phyloP scores from a whole-genome alignment of 352 stramenopile genomes.

The Pseudoperonospora humuli region DNA sequence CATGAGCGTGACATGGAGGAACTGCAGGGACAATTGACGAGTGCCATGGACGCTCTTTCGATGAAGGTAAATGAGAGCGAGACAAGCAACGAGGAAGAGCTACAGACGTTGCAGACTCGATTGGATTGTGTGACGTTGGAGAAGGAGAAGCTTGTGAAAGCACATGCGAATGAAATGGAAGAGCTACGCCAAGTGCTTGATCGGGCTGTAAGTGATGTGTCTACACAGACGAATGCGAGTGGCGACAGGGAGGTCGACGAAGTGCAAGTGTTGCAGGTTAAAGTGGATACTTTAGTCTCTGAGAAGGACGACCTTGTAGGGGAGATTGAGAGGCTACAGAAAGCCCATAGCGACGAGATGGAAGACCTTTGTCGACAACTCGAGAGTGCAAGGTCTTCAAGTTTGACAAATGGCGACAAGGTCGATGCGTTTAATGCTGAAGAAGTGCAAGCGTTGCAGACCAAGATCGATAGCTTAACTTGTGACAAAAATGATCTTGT shows the following conservation, averaged over 20 bases:
- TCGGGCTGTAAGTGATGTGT: not conserved
- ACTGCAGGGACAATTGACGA: slow-evolving; percentile 21
- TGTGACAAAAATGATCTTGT: slow-evolving; percentile 2
- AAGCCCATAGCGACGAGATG: slow-evolving; percentile 6
- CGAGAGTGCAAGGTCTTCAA: slow-evolving; percentile 4
- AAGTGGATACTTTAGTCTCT: slow-evolving; percentile 12
- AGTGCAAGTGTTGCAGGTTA: slow-evolving; percentile 14
- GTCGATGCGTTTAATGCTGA: not conserved
- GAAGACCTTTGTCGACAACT: slow-evolving; percentile 13
- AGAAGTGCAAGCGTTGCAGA: slow-evolving; percentile 13
- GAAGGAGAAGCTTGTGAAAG: slow-evolving; percentile 7
- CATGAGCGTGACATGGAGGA: slow-evolving; percentile 20
- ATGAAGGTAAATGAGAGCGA: not conserved
- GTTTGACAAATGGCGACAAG: not conserved
- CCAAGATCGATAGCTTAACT: slow-evolving; percentile 1
- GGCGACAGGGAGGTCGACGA: slow-evolving; percentile 20
- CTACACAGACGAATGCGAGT: not conserved
- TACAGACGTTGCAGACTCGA: slow-evolving; percentile 10
- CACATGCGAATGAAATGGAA: slow-evolving; percentile 7
- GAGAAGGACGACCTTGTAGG: slow-evolving; percentile 8
- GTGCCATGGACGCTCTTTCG: slow-evolving; percentile 12
- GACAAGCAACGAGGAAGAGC: slow-evolving; percentile 5
- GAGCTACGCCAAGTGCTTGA: slow-evolving; percentile 1
- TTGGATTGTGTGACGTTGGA: slow-evolving; percentile 4
- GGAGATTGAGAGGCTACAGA: slow-evolving; percentile 17